Conservation (phyloP, 768 basidiomycete genomes). For the Suillus spraguei region DNA sequence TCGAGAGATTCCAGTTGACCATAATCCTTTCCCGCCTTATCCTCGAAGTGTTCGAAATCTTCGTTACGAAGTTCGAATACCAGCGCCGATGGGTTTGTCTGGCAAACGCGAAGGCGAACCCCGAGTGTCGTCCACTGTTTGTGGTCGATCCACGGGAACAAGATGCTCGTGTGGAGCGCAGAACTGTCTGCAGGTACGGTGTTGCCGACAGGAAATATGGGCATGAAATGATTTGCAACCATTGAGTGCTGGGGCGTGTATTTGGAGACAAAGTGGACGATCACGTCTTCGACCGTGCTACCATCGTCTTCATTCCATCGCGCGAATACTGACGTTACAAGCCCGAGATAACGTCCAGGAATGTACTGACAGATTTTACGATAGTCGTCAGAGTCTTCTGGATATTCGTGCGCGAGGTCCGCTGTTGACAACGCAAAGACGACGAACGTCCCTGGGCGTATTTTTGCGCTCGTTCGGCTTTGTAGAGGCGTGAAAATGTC, state of each 20-base stretch:
- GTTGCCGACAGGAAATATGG: slow-evolving; percentile 7
- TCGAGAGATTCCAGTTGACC: slow-evolving; percentile 3
- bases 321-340: slow-evolving; percentile 21
- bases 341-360: slow-evolving; percentile 24
- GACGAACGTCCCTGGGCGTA: slow-evolving; percentile 16
- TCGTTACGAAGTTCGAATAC: slow-evolving; percentile 25
- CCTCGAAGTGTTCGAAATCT: slow-evolving; percentile 25
- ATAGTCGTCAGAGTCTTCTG: slow-evolving; percentile 10
- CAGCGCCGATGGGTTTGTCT: slow-evolving; percentile 22
- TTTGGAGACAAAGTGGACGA: slow-evolving; percentile 22
- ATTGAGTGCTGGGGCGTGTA: slow-evolving; percentile 14
- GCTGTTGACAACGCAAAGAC: slow-evolving; percentile 23
- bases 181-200: neutral
- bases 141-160: slow-evolving; percentile 26
- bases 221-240: slow-evolving; percentile 3
- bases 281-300: slow-evolving; percentile 19
- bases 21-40: slow-evolving; percentile 12
- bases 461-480: neutral
- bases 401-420: slow-evolving; percentile 9
- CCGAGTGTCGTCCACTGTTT: slow-evolving; percentile 30
- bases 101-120: slow-evolving; percentile 20
- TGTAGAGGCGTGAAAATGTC: neutral
- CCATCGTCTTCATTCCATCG: slow-evolving; percentile 14
- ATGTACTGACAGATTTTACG: slow-evolving; percentile 12
- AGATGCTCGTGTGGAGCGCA: slow-evolving; percentile 19